phyloP scores from a whole-genome alignment of 169 alveolate genomes.

The Eimeria tenella region DNA sequence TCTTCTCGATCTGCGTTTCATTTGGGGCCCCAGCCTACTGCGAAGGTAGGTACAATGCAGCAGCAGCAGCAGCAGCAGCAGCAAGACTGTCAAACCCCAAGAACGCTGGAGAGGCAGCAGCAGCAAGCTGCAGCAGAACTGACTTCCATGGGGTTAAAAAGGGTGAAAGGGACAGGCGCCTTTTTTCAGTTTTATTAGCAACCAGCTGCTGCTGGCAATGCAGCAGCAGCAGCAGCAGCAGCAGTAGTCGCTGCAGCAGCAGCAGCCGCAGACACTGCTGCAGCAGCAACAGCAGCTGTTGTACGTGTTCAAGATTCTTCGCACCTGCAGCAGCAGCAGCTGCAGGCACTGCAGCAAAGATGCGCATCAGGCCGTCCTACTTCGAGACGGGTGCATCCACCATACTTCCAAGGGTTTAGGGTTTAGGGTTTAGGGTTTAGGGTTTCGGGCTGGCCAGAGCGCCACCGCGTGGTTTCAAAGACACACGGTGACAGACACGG shows the following conservation, averaged over 20 bases:
- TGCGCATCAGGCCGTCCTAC: neutral
- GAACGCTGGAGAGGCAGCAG: constrained; percentile 12
- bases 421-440: neutral
- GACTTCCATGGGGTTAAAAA: neutral
- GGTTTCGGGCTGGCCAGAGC: neutral
- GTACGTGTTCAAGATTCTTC: neutral
- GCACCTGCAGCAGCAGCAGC: constrained; percentile 13
- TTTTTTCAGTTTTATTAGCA: constrained; percentile 5
- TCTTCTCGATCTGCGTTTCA: neutral
- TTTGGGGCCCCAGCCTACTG: neutral
- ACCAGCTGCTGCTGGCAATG: neutral
- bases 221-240: constrained; percentile 43
- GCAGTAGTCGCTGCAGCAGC: constrained; percentile 34
- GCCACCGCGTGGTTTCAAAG: neutral
- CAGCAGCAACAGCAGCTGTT: neutral
- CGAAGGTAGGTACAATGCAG: neutral
- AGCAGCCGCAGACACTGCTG: neutral
- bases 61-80: constrained; percentile 25
- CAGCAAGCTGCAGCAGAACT: constrained; percentile 58
- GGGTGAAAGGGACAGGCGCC: constrained; percentile 41
- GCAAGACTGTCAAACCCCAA: neutral
- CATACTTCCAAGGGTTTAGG: neutral
- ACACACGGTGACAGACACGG: no score
- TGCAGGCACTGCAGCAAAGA: neutral
- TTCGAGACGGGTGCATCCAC: no score